These are phyloP conservation scores for Hericium rajendrae DNA, from an alignment of 768 basidiomycete genomes.

Conservation along the genomic window DNA sequence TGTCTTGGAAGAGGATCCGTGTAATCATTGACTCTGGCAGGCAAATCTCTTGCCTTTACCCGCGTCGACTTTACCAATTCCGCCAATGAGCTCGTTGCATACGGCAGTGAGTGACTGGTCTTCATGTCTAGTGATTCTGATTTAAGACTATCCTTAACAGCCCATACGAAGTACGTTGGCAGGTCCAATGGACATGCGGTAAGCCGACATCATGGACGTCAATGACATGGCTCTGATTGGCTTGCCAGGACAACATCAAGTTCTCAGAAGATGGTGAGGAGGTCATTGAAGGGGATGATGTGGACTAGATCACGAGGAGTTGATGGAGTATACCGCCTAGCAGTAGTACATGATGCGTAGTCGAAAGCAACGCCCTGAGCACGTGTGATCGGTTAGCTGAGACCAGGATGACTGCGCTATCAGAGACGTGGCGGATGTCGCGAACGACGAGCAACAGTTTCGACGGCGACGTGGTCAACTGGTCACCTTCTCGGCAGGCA, in stretches of 20 bases:
- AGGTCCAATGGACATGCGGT: slow-evolving; percentile 45
- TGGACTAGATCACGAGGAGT: slow-evolving; percentile 21
- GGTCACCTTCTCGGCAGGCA: too few species aligned
- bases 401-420: too few species aligned
- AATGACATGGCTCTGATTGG: slow-evolving; percentile 29
- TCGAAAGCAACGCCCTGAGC: too few species aligned
- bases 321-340: too few species aligned
- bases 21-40: slow-evolving; percentile 26
- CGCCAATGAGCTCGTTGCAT: slow-evolving; percentile 64
- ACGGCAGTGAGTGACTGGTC: slow-evolving; percentile 50
- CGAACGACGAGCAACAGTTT: too few species aligned
- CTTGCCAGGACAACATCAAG: slow-evolving; percentile 56
- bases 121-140: neutral
- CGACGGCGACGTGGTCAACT: too few species aligned
- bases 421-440: too few species aligned
- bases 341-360: too few species aligned
- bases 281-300: slow-evolving; percentile 55
- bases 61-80: slow-evolving; percentile 65
- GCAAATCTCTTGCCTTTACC: slow-evolving; percentile 73
- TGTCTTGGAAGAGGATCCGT: neutral
- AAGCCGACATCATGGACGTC: slow-evolving; percentile 11
- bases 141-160: slow-evolving; percentile 27
- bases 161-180: slow-evolving; percentile 81
- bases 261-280: slow-evolving; percentile 72
- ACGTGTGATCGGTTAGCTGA: too few species aligned